Conservation (phyloP, 164 flowering plant genomes). For the Platanus orientalis region DNA sequence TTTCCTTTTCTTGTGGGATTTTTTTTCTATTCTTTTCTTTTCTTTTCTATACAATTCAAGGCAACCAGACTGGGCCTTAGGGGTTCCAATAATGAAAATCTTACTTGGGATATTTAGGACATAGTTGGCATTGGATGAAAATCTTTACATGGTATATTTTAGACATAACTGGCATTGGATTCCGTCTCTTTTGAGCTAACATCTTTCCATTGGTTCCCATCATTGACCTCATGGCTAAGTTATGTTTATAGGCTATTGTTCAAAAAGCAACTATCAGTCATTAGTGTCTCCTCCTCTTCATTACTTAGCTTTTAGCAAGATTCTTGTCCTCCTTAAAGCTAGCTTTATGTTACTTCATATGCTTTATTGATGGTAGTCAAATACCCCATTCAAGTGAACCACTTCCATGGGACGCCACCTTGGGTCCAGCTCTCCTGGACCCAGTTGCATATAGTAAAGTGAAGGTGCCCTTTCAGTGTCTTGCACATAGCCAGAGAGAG, state of each 20-base stretch:
- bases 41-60: neutral
- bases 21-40: too few species aligned
- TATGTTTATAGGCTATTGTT: constrained; percentile 22
- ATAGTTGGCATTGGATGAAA: constrained; percentile 15
- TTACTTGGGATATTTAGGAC: neutral
- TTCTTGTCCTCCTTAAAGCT: constrained; percentile 48
- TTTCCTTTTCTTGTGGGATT: too few species aligned
- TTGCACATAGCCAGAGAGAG: too few species aligned
- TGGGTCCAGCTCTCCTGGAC: neutral
- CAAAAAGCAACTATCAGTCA: constrained; percentile 43
- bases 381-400: constrained; percentile 20
- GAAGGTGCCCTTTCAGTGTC: neutral
- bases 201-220: constrained; percentile 11
- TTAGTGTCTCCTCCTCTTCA: constrained; percentile 48
- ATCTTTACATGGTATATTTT: too few species aligned
- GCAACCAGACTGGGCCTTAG: neutral
- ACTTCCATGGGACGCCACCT: neutral
- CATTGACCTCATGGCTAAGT: constrained; percentile 16
- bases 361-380: constrained; percentile 35
- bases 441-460: neutral
- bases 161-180: constrained; percentile 12
- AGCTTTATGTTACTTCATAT: constrained; percentile 46
- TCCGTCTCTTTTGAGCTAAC: constrained; percentile 15
- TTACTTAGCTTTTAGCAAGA: constrained; percentile 54
- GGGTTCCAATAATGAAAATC: neutral